Base-by-base conservation (phyloP, 2,329 filamentous ascomycete species). In the Fusarium equiseti region DNA sequence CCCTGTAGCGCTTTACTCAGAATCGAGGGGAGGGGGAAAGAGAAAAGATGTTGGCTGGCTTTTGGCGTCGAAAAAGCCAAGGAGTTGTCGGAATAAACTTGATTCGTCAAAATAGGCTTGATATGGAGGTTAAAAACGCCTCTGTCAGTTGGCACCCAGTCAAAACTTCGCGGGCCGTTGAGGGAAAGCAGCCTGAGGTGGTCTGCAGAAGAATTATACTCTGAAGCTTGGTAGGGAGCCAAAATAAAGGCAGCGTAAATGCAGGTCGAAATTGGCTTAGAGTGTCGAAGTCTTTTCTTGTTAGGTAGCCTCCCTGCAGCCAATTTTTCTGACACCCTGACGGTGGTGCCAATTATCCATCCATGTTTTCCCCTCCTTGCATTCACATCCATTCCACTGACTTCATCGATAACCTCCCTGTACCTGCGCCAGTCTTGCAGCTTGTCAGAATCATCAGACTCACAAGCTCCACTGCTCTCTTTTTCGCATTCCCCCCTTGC, bases 371-470 rank as follows among this genome's bases (percentile, higher is more conserved):
- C 40, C 56, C 51, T 60, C 51, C 50, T 46, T 49, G 43, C 50
- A 53, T 38, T 60, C 58, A 29, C 53, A 49, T 48, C 53, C 49
- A 59, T 59, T 62, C 43, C 53, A 59, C 52, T 57, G 63, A 71
- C 73, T 72, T 73, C 71, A 72, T 66, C 57, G 44, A 42, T 59
- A 50, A 66, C 43, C 67, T 59, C 73, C 59, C 59, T 49, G 72
- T 74, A 70, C 67, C 70, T 73, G 69, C 73, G 59, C 73, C 61
- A 59, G 70, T 59, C 63, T 71, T 62, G 60, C 73, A 75, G 73
- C 44, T 54, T 51, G 60, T 70, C 61, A 46, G 43, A 70, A 66
- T 68, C 62, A 60, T 59, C 61, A 55, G 62, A 59, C 49, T 43
- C 50, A 49, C 50, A 22, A 43, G 35, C 45, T 57, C 63, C 68